These are phyloP conservation scores for Aspergillus jensenii DNA, from an alignment of 2,329 filamentous ascomycete genomes.

Conservation along the genomic window DNA sequence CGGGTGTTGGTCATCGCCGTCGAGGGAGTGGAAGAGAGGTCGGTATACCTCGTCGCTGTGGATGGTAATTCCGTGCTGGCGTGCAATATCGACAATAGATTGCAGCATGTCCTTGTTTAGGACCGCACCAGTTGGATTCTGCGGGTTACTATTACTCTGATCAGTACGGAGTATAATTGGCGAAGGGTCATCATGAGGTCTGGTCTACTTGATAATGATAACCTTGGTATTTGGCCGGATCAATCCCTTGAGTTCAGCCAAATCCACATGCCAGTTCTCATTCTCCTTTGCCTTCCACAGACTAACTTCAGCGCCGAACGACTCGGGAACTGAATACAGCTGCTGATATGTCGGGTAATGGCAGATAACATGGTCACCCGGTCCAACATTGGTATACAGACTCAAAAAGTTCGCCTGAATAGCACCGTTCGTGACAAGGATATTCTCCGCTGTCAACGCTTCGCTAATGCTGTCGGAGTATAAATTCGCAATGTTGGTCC, in stretches of 20 bases:
- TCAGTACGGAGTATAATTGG: too few species aligned
- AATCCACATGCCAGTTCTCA: conserved; percentile 65
- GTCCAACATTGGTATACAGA: conserved; percentile 69
- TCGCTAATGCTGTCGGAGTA: conserved; percentile 51
- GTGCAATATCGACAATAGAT: conserved; percentile 62
- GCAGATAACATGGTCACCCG: conserved; percentile 80
- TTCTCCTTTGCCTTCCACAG: conserved; percentile 69
- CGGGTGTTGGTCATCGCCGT: conserved; percentile 55
- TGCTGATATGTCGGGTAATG: conserved; percentile 88
- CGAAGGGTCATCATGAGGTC: conserved; percentile 44
- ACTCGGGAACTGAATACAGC: conserved; percentile 72
- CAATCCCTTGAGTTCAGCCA: conserved; percentile 64
- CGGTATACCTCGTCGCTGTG: conserved; percentile 80
- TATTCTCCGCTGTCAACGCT: conserved; percentile 58
- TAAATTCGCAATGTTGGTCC: conserved; percentile 28
- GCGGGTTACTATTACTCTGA: conserved; percentile 57
- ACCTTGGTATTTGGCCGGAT: conserved; percentile 56
- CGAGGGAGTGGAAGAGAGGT: conserved; percentile 73
- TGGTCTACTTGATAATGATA: conserved; percentile 58
- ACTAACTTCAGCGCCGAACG: conserved; percentile 73
- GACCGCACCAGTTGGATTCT: conserved; percentile 75
- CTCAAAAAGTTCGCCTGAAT: conserved; percentile 81
- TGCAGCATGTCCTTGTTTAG: conserved; percentile 61
- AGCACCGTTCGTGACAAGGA: conserved; percentile 76
- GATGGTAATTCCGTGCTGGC: conserved; percentile 61